Conservation (phyloP, 139 green algal species). For the Mesotaenium endlicherianum region DNA sequence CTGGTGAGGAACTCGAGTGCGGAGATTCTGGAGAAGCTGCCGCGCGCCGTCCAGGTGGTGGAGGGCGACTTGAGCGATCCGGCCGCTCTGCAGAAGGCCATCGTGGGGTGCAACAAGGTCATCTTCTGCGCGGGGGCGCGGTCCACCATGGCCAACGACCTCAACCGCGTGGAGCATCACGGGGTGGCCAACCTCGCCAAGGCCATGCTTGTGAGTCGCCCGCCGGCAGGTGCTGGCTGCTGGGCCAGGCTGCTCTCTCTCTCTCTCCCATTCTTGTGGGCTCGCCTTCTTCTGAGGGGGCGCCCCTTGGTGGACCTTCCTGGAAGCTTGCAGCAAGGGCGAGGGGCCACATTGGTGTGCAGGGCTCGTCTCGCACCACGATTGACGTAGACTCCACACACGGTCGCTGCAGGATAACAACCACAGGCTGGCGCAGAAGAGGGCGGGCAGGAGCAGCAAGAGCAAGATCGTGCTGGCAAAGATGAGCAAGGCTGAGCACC, state of each 20-base stretch:
- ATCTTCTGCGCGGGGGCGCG: constrained; percentile 53
- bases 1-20: constrained; percentile 65
- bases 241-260: no score
- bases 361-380: no score
- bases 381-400: no score
- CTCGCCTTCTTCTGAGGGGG: no score
- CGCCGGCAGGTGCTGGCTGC: no score
- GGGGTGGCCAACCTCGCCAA: constrained; percentile 46
- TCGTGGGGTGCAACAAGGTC: constrained; percentile 88
- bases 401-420: constrained; percentile 49
- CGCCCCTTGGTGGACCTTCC: no score
- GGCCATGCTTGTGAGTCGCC: constrained; percentile 25
- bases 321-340: no score
- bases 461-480: constrained; percentile 61
- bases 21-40: constrained; percentile 61
- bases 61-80: constrained; percentile 83
- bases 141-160: constrained; percentile 31
- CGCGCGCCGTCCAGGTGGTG: constrained; percentile 74
- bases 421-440: constrained; percentile 42
- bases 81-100: constrained; percentile 66
- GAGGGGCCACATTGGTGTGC: no score
- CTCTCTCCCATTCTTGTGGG: no score
- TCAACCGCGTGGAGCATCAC: constrained; percentile 49
- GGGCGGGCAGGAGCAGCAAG: constrained; percentile 45
- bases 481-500: constrained; percentile 49